Evolutionary conservation across 108 stramenopile species (phyloP).

Genomic region (Cyclotella choctawhatcheeana): DNA sequence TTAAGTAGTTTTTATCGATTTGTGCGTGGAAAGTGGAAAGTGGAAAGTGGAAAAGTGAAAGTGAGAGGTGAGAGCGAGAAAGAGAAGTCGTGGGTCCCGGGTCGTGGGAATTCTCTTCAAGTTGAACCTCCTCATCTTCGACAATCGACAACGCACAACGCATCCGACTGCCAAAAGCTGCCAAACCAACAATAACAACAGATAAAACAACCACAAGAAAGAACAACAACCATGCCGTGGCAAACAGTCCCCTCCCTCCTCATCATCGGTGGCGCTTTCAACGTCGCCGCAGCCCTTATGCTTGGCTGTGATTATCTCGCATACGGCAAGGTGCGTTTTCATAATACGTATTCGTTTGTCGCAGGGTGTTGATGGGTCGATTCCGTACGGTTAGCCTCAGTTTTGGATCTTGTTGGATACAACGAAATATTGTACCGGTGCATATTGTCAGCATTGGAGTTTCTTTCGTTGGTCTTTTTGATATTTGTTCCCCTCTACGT

Average conservation of each 20-base stretch:
- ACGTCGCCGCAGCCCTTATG: constrained; percentile 70
- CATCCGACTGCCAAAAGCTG: no score
- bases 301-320: constrained; percentile 62
- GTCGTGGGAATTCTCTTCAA: no score
- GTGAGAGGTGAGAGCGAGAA: no score
- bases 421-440: not conserved
- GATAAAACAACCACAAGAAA: no score
- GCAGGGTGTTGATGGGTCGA: not conserved
- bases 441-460: not conserved
- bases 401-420: not conserved
- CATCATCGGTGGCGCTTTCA: constrained; percentile 81
- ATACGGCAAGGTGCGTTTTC: constrained; percentile 59
- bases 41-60: no score
- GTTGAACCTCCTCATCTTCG: no score
- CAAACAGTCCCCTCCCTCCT: constrained; percentile 75
- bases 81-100: no score
- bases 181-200: no score
- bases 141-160: no score
- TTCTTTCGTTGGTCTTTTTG: not conserved
- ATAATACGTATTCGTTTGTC: not conserved
- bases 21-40: no score
- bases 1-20: no score
- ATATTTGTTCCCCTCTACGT: no score
- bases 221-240: constrained; percentile 76
- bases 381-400: not conserved